Evolutionary conservation across 2,329 filamentous ascomycete species (phyloP).

Genomic region (Penicillium expansum): DNA sequence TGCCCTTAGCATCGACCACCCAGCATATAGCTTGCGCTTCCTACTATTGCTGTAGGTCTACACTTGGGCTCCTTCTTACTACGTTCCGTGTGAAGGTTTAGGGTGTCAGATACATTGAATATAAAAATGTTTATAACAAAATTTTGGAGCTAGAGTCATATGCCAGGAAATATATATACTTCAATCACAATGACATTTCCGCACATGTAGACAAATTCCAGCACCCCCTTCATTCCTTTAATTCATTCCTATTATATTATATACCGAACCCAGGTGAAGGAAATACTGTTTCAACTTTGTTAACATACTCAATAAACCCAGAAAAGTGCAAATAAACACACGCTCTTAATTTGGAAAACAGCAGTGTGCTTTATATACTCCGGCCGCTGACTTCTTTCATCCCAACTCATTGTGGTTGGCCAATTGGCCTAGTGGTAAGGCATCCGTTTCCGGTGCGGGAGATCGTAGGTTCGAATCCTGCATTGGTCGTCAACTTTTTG

Average conservation of each 20-base stretch:
- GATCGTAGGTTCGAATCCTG: conserved; percentile 32
- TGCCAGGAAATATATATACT: neutral
- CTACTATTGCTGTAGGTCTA: neutral
- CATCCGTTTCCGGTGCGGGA: conserved; percentile 30
- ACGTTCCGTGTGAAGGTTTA: rapidly evolving
- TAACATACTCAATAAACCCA: neutral
- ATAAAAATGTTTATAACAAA: neutral
- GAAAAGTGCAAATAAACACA: neutral
- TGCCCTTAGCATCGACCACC: neutral
- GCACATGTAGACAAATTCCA: neutral
- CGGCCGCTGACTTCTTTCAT: neutral
- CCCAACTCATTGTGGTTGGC: conserved; percentile 12
- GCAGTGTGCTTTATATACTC: neutral
- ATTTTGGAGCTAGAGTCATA: too few relatives aligned
- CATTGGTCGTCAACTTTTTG: conserved; percentile 22
- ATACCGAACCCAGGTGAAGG: neutral
- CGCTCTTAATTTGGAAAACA: neutral
- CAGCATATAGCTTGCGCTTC: neutral
- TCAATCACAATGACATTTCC: neutral
- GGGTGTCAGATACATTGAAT: too few relatives aligned
- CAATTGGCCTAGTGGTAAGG: conserved; percentile 32
- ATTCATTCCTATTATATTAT: too few relatives aligned
- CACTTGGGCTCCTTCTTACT: too few relatives aligned
- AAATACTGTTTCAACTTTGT: too few relatives aligned
- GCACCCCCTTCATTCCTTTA: rapidly evolving